Base-by-base conservation (phyloP, 768 basidiomycete genomes). In the Cystofilobasidium ferigula region DNA sequence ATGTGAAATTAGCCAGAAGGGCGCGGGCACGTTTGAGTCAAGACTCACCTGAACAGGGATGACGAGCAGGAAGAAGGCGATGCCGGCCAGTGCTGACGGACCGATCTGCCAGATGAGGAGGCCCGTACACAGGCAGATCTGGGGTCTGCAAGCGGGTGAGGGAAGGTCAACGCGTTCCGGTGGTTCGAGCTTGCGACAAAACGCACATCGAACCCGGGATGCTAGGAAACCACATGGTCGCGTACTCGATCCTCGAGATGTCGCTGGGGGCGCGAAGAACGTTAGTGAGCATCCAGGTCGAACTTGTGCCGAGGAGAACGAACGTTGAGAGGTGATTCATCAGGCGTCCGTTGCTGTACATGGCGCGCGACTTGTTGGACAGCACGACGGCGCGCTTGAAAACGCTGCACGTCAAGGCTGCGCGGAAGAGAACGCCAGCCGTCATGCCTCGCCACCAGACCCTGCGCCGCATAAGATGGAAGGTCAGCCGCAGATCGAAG, bases 231-330 rank as follows among this genome's bases (percentile, higher is more conserved):
- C 77, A 43, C 24, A 61, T 85, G 80, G 71, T 83, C 71, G 86
- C 86, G 71, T 91, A 95, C 73, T 97, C 91, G 73, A 97, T 88
- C 26, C 92, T 83, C 34, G 87, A 90, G 26, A 93, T 84, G 73
- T 92, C 90, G 0, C 88, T 89, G 7, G 2, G 18, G 26, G 35
- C 18, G 28, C 14, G 9, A 57, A 28, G 28, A 30, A 18, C 9
- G 57, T 10, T 9, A 57, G 35, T 12, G 35, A 10, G 20, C 7
- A 36, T 42, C 58, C 7, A 40, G 10, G 58, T 36, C 13, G 26
- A 36, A 34, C 10, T 28, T n/a, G n/a, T n/a, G n/a, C n/a, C 5
- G 22, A 32, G 26, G 6, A 6, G 53, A 16, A 60, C 70, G 67
- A 74, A 74, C 20, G 75, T 75, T 1, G 73, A 74, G 68, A 98